Conservation (phyloP, 192 early-diverging fungal genomes). For the Linnemannia exigua region DNA sequence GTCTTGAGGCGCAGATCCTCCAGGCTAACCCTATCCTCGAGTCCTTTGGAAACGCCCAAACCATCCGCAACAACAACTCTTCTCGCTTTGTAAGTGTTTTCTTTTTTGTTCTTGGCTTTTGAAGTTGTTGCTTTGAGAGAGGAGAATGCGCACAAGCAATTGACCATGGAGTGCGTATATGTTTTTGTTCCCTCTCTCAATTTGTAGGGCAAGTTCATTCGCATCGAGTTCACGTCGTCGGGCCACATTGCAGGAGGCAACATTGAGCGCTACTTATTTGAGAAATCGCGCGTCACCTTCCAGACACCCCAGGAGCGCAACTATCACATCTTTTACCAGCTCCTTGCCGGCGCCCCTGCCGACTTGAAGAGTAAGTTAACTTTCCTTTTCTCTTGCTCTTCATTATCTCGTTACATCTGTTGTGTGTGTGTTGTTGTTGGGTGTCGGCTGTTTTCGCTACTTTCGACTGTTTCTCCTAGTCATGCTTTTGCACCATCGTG, state of each 20-base stretch:
- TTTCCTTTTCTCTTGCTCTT: not conserved
- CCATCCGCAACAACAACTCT: conserved; percentile 98
- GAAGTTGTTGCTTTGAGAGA: not conserved
- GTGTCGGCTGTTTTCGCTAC: not conserved
- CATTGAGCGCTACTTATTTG: conserved; percentile 97
- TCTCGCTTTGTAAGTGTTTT: conserved; percentile 88
- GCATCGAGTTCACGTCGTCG: conserved; percentile 92
- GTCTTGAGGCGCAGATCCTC: conserved; percentile 92
- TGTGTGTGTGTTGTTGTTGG: not conserved
- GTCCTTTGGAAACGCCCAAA: conserved; percentile 99
- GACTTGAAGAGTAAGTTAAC: conserved; percentile 74
- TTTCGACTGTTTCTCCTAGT: not conserved
- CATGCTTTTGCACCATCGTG: conserved; percentile 1
- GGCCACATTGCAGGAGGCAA: conserved; percentile 92
- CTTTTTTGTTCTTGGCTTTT: not conserved
- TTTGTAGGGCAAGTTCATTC: conserved; percentile 93
- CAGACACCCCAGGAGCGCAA: conserved; percentile 94
- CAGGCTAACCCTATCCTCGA: conserved; percentile 98
- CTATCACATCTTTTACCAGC: conserved; percentile 98
- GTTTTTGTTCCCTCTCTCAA: too few relatives aligned
- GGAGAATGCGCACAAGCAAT: not conserved
- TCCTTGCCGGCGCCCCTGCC: conserved; percentile 87
- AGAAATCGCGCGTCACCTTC: conserved; percentile 96
- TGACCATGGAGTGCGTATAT: not conserved
- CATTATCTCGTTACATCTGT: not conserved